Base-by-base conservation (phyloP, 129 eudicot species). In the Lactuca saligna region DNA sequence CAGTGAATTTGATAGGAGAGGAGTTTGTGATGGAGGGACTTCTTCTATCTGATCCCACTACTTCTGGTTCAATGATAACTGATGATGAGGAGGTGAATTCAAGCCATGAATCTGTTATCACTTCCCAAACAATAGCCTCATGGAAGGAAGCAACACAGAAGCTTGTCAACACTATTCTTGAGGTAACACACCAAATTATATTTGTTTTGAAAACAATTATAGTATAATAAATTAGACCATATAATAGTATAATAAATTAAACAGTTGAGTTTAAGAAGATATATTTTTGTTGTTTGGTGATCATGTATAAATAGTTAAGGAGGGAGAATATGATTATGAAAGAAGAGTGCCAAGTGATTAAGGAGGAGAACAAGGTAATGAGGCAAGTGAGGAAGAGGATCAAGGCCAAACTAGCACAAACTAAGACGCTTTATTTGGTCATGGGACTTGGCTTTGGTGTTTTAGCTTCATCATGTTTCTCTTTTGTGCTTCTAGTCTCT, bases 21-120 rank as follows among this genome's bases (percentile, higher is more conserved):
- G 72, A 85, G 61, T 80, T 91, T 41, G 60, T 80, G 59, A 54
- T 80, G 46, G 97, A 81, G 48, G 96, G 94, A 32, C 68, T 86
- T 79, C 63, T 86, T 79, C 63, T 86, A 53, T 77, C 80, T 34
- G 77, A 84, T 49, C 78, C 82, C 37, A 70, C 14, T 44, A 44
- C 50, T 44, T 44, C 50, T 25, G 29, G 56, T 62, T 79, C 84
- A 25, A 78, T 25, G 10, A 2, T 8, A 42, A 46, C 5, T 46
- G 51, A 46, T 46, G n/a, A 64, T 20, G 90, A 83, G 78, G 88
- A 85, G 16, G 70, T 83, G 70, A 80, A 83, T 50, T 81, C 82
- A 63, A 86, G 76, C 57, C 78, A 74, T 57, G 88, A 85, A 48
- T 50, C 35, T 61, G 16, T 41, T 63, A 66, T 87, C 50, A 76